Percentiles rank a stretch among this genome's conserved stretches.
Conservation (phyloP, 108 stramenopile species). For the Bacterosira constricta region DNA sequence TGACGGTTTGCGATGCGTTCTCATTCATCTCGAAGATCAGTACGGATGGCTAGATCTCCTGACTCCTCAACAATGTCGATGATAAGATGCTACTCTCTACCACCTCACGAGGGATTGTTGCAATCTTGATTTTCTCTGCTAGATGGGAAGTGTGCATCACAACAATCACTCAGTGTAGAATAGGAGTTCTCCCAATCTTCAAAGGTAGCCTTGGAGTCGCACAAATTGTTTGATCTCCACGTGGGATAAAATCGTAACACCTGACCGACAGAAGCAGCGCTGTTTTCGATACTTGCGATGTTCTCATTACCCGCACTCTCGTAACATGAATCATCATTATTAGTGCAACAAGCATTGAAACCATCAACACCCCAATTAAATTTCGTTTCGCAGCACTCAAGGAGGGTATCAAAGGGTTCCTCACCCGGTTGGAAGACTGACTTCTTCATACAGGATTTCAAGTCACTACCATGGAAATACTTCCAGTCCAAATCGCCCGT, state of each 20-base stretch:
- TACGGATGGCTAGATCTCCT: too few species aligned
- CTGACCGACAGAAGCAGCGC: too few species aligned
- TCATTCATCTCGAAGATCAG: too few species aligned
- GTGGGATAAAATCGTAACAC: constrained; percentile 28
- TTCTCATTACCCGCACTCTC: constrained; percentile 9
- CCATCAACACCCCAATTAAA: constrained; percentile 28
- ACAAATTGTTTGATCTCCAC: constrained; percentile 15
- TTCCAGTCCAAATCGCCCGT: constrained; percentile 26
- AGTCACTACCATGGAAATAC: constrained; percentile 31
- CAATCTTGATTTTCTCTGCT: too few species aligned
- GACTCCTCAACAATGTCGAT: too few species aligned
- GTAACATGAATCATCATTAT: constrained; percentile 34
- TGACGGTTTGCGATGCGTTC: too few species aligned
- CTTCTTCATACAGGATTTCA: constrained; percentile 31
- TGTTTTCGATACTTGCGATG: too few species aligned
- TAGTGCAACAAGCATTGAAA: constrained; percentile 28
- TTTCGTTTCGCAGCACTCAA: constrained; percentile 26
- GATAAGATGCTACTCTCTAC: too few species aligned
- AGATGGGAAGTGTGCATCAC: neutral
- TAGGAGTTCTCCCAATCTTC: constrained; percentile 28
- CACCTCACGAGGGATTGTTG: too few species aligned
- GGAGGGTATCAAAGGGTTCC: constrained; percentile 23
- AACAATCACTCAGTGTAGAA: constrained; percentile 16
- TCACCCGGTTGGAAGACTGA: constrained; percentile 24
- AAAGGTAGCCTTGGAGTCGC: constrained; percentile 25